Percentiles rank a stretch among this genome's conserved stretches.
Conservation (phyloP, 2,329 filamentous ascomycete genomes). For the Diaporthe citri region DNA sequence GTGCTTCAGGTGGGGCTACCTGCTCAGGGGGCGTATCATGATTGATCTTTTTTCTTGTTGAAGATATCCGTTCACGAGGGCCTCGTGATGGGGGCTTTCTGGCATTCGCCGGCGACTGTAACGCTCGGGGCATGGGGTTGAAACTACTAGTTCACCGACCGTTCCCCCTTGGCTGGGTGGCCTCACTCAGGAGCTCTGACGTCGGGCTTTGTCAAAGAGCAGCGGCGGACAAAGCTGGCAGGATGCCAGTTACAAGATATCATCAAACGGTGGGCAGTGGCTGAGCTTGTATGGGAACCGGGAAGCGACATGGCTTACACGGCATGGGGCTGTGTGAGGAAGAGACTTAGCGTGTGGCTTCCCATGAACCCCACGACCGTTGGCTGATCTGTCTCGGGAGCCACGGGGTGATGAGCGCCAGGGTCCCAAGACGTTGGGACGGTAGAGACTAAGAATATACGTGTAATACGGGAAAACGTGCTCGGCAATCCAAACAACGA, state of each 20-base stretch:
- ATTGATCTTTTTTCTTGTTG: background rate
- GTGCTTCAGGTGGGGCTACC: constrained; percentile 28
- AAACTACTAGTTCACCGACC: constrained; percentile 17
- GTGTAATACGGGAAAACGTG: constrained; percentile 1
- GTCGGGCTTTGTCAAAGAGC: background rate
- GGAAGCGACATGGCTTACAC: background rate
- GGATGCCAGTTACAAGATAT: background rate
- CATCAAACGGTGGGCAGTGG: constrained; percentile 22
- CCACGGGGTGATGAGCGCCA: constrained; percentile 32
- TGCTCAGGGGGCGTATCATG: constrained; percentile 15
- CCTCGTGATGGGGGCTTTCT: constrained; percentile 1
- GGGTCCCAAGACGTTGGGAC: constrained; percentile 11
- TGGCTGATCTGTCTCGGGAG: constrained; percentile 26
- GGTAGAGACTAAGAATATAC: background rate
- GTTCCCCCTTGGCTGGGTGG: constrained; percentile 18
- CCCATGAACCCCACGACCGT: constrained; percentile 8
- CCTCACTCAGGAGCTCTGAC: constrained; percentile 26
- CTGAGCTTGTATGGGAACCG: constrained; percentile 14
- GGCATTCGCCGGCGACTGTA: background rate
- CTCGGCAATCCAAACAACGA: background rate
- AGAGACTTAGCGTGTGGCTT: constrained; percentile 24
- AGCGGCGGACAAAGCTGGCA: background rate
- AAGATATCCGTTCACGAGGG: background rate
- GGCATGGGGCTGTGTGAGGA: background rate
- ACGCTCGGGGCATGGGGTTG: constrained; percentile 30